phyloP scores from a whole-genome alignment of 148 eudicot genomes.

The Vaccinium corymbosum region DNA sequence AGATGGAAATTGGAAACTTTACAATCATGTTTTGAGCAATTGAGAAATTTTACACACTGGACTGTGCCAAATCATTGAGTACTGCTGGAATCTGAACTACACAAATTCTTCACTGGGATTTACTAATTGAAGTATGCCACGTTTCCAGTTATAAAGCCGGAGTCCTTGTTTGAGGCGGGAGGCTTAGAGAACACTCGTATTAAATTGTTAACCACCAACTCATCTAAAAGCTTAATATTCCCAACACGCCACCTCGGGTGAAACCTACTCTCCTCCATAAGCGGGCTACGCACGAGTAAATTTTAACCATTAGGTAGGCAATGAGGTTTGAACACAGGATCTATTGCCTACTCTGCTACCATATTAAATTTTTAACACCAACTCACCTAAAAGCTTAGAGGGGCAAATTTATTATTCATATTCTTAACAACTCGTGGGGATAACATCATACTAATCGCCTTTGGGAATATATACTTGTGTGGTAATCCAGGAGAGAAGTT shows the following conservation, averaged over 20 bases:
- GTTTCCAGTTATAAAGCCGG: not conserved
- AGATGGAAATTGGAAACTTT: not conserved
- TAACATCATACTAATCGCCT: not conserved
- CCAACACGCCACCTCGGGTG: too few relatives aligned
- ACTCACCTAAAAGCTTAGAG: too few relatives aligned
- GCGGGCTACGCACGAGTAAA: too few relatives aligned
- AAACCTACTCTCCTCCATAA: too few relatives aligned
- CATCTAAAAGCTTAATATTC: too few relatives aligned
- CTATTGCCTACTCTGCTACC: too few relatives aligned
- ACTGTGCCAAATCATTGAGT: not conserved
- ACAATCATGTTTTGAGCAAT: not conserved
- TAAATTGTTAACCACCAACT: too few relatives aligned
- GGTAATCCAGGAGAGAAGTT: not conserved
- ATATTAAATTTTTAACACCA: too few relatives aligned
- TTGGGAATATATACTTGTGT: not conserved
- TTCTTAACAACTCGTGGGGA: not conserved
- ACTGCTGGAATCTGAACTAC: not conserved
- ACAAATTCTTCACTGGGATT: not conserved
- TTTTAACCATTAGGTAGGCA: too few relatives aligned
- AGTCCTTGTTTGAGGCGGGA: conserved; percentile 3
- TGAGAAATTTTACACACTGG: not conserved
- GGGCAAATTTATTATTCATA: too few relatives aligned
- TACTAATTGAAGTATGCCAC: not conserved
- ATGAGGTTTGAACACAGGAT: too few relatives aligned
- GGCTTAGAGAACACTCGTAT: not conserved